These are phyloP conservation scores for Peronosclerospora sorghi DNA, from an alignment of 352 stramenopile genomes.

Conservation along the genomic window DNA sequence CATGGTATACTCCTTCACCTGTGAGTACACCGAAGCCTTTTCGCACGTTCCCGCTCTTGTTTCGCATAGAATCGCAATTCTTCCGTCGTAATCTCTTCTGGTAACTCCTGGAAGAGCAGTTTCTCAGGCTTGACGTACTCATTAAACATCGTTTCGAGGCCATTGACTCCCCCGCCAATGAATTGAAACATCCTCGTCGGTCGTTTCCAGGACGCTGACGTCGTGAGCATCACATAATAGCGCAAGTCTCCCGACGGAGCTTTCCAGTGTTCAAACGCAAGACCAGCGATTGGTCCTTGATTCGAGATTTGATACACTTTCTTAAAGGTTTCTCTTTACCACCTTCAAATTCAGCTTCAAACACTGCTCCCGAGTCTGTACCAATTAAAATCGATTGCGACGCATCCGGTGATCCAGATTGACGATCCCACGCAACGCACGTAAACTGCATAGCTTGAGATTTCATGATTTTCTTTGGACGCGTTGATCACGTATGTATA, in stretches of 20 bases:
- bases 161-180: conserved; percentile 43
- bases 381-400: conserved; percentile 70
- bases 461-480: conserved; percentile 82
- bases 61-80: conserved; percentile 73
- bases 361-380: conserved; percentile 67
- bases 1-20: conserved; percentile 85
- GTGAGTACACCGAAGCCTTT: conserved; percentile 88
- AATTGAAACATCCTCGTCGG: conserved; percentile 90
- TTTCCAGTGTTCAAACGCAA: conserved; percentile 78
- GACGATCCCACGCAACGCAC: conserved; percentile 74
- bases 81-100: conserved; percentile 70
- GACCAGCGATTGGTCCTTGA: conserved; percentile 66
- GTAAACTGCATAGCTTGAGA: conserved; percentile 64
- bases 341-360: conserved; percentile 74
- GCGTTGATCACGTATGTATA: conserved; percentile 56
- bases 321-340: conserved; percentile 81
- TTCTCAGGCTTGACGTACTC: conserved; percentile 71
- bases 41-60: conserved; percentile 66
- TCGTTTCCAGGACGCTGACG: conserved; percentile 70
- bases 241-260: conserved; percentile 37
- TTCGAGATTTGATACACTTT: conserved; percentile 86
- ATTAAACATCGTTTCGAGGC: conserved; percentile 80
- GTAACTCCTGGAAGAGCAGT: conserved; percentile 85
- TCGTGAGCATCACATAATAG: conserved; percentile 79
- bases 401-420: conserved; percentile 45